Evolutionary conservation across 2,329 filamentous ascomycete genomes (phyloP).

Genomic region (Sporothrix mexicana): DNA sequence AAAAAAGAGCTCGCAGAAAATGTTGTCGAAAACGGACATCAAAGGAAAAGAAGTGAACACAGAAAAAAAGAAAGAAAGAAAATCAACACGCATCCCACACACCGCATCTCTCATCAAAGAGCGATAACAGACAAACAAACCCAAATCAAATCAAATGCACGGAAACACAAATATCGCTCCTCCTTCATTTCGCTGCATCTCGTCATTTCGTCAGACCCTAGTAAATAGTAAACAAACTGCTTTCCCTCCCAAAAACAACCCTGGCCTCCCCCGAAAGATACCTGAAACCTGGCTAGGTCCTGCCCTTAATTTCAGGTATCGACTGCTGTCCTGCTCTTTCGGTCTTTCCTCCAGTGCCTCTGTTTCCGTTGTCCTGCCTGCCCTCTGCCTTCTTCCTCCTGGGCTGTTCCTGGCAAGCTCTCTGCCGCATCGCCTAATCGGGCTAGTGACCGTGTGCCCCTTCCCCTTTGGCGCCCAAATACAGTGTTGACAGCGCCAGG

Average conservation of each 20-base stretch:
- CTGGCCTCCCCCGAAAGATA: neutral
- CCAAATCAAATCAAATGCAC: neutral
- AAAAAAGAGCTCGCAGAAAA: neutral
- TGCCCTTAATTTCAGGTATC: conserved; percentile 30
- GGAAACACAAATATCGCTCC: neutral
- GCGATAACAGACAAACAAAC: neutral
- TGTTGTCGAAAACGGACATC: neutral
- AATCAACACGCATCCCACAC: neutral
- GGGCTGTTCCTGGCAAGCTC: conserved; percentile 27
- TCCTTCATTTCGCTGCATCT: conserved; percentile 20
- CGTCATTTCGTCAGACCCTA: conserved; percentile 21
- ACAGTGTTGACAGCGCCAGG: neutral
- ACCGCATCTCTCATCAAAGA: conserved; percentile 9
- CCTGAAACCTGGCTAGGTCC: conserved; percentile 23
- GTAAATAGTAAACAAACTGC: neutral
- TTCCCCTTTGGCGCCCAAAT: neutral
- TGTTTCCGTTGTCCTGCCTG: neutral
- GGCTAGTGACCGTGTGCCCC: conserved; percentile 21
- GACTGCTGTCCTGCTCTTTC: neutral
- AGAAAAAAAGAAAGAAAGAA: neutral
- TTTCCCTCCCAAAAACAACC: neutral
- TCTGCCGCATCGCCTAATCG: neutral
- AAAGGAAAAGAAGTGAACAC: neutral
- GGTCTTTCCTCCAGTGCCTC: neutral
- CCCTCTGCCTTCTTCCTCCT: neutral